Percentiles rank a stretch among this genome's conserved stretches.
Evolutionary conservation across 106 monocot genomes (phyloP).

Genomic region (Allium cepa): DNA sequence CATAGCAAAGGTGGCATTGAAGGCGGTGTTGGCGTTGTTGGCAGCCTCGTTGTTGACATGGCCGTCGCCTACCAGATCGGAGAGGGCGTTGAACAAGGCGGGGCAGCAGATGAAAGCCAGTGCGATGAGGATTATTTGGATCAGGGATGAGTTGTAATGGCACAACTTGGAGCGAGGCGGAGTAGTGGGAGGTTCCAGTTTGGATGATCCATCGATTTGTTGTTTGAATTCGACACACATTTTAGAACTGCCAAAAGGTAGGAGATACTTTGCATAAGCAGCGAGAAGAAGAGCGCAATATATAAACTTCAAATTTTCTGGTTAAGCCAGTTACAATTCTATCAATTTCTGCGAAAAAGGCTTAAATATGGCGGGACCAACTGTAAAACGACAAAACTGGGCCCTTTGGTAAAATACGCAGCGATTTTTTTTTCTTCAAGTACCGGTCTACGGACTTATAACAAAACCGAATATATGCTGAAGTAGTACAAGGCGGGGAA

Average conservation of each 20-base stretch:
- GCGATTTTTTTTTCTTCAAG: too few species aligned
- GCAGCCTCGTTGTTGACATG: conserved; percentile 35
- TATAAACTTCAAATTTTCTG: too few species aligned
- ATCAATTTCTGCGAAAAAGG: too few species aligned
- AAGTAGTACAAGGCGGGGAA: too few species aligned
- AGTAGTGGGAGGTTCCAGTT: not conserved
- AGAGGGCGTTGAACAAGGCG: conserved; percentile 98
- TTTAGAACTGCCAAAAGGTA: not conserved
- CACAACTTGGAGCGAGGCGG: not conserved
- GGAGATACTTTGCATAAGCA: not conserved
- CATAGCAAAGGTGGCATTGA: conserved; percentile 80
- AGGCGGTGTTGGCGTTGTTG: conserved; percentile 96
- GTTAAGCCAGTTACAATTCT: too few species aligned
- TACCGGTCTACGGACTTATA: too few species aligned
- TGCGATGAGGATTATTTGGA: conserved; percentile 72
- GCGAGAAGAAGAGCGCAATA: not conserved
- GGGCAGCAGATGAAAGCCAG: conserved; percentile 97
- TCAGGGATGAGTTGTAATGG: conserved; percentile 71
- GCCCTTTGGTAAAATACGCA: too few species aligned
- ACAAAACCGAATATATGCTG: too few species aligned
- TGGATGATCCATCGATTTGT: not conserved
- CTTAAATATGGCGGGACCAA: too few species aligned
- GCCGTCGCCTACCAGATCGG: conserved; percentile 56
- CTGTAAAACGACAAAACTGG: too few species aligned
- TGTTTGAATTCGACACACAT: not conserved